Conservation (phyloP, 1,284 basidiomycete species). For the Irpex rosettiformis region DNA sequence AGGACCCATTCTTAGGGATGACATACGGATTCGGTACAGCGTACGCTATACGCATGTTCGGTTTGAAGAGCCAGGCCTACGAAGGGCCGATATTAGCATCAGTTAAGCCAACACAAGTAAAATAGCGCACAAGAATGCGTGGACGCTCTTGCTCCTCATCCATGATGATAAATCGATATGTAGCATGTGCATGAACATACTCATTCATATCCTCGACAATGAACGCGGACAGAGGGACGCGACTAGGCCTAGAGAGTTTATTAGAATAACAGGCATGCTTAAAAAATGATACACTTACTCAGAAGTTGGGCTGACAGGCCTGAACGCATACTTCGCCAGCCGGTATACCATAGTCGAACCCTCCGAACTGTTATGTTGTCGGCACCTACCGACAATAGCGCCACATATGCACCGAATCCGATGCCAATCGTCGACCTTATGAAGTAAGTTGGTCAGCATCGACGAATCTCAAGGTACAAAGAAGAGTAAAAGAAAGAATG, state of each 20-base stretch:
- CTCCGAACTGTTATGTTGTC: conserved; percentile 41
- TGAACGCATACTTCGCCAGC: conserved; percentile 78
- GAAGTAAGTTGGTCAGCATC: conserved; percentile 20
- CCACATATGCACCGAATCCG: conserved; percentile 76
- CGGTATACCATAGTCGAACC: conserved; percentile 50
- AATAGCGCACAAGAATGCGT: conserved; percentile 65
- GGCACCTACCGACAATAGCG: conserved; percentile 68
- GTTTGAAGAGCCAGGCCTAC: conserved; percentile 90
- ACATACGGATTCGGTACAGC: conserved; percentile 49
- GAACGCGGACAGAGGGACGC: conserved; percentile 78
- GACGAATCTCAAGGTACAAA: conserved; percentile 6
- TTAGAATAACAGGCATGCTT: not conserved
- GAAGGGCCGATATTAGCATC: not conserved
- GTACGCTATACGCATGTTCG: conserved; percentile 75
- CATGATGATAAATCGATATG: conserved; percentile 80
- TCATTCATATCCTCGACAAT: conserved; percentile 86
- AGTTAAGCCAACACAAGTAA: conserved; percentile 5
- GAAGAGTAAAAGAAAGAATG: conserved; percentile 18
- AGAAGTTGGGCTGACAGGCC: conserved; percentile 58
- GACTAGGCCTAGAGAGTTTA: conserved; percentile 42
- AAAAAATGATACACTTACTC: conserved; percentile 45
- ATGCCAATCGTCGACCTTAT: conserved; percentile 61
- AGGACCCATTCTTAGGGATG: conserved; percentile 58
- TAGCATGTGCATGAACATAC: conserved; percentile 83
- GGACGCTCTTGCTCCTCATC: conserved; percentile 81